Percentiles rank a stretch among this genome's conserved stretches.
Conservation (phyloP, 2,329 filamentous ascomycete genomes). For the Dactylonectria estremocensis region DNA sequence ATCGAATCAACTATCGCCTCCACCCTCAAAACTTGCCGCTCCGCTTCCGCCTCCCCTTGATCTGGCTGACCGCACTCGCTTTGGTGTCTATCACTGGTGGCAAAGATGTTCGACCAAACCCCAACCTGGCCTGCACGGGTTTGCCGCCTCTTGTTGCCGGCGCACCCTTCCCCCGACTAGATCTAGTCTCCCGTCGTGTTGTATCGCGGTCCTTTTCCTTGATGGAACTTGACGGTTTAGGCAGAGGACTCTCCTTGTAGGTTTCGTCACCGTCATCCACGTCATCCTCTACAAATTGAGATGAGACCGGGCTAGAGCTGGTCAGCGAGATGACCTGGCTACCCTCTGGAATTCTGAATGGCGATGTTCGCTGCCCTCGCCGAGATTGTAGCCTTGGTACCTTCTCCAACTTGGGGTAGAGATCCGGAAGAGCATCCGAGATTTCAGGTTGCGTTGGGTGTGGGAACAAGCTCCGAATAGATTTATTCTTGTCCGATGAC, state of each 20-base stretch:
- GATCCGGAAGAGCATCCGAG: conserved; percentile 11
- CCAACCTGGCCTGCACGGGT: conserved; percentile 11
- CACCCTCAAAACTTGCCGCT: conserved; percentile 40
- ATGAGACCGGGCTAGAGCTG: conserved; percentile 47
- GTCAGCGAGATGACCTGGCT: conserved; percentile 51
- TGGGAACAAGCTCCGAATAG: conserved; percentile 50
- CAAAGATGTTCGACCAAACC: conserved; percentile 35
- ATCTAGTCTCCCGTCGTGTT: conserved; percentile 35
- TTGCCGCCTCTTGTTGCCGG: conserved; percentile 29
- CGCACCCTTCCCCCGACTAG: conserved; percentile 40
- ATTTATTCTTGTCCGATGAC: conserved; percentile 44
- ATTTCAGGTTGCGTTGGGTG: conserved; percentile 51
- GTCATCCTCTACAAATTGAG: conserved; percentile 39
- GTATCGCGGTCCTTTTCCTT: conserved; percentile 39
- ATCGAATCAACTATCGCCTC: background rate
- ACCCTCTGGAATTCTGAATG: conserved; percentile 48
- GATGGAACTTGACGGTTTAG: conserved; percentile 38
- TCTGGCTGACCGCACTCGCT: conserved; percentile 45
- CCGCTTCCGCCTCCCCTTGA: conserved; percentile 41
- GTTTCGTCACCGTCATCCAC: conserved; percentile 43
- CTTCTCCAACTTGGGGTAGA: conserved; percentile 25
- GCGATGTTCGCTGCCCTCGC: conserved; percentile 36
- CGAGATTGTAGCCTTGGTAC: conserved; percentile 34
- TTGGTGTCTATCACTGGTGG: conserved; percentile 37
- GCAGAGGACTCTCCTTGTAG: conserved; percentile 39